Base-by-base conservation (phyloP, 2,329 filamentous ascomycete genomes). In the Atkinsonella texensis region DNA sequence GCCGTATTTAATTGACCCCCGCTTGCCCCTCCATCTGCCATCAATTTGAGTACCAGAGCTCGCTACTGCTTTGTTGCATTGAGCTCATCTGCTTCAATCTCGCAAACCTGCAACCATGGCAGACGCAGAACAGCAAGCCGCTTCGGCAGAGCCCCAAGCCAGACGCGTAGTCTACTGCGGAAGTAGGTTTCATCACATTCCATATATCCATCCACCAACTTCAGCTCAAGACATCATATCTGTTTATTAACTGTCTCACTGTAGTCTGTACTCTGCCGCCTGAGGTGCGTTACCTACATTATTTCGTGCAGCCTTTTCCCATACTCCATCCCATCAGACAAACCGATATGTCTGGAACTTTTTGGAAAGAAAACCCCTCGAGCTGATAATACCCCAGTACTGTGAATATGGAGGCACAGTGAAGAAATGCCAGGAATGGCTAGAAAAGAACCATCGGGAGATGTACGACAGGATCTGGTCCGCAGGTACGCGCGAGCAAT, bases 351-450 rank as follows among this genome's bases (percentile, higher is more conserved):
- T 11, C 41, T 13, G 9, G 41, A 18, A 23, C 6, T 4, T 6
- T 8, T 23, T 15, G 15, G 2, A 31, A 31, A 45, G 13, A 45
- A 15, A 11, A n/a, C 8, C 54, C 42, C 42, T 47, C 31, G n/a
- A 49, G 40, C 38, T 28, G 4, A 33, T 31, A 20, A 28, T 44
- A 31, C 18, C 2, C 3, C 15, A 97, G 93, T 98, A 96, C 74
- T 98, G 93, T 75, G 93, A 98, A 73, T 97, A 96, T 70, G 93
- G 93, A 64, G 91, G 90, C 58, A 97, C 90, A 40, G 84, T 86
- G 23, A 95, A 89, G 72, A 98, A 96, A 73, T 98, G 93, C 73
- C 86, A 91, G 69, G 90, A 97, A 68, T 98, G 93, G 93, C 82
- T 98, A 18, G 74, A 88, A 63, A 80, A 83, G 57, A 77, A 82